A percentile compares a stretch with the other conserved stretches of the same genome.
Evolutionary conservation across 2,329 filamentous ascomycete species (phyloP).

Genomic region (Xylaria sp.): DNA sequence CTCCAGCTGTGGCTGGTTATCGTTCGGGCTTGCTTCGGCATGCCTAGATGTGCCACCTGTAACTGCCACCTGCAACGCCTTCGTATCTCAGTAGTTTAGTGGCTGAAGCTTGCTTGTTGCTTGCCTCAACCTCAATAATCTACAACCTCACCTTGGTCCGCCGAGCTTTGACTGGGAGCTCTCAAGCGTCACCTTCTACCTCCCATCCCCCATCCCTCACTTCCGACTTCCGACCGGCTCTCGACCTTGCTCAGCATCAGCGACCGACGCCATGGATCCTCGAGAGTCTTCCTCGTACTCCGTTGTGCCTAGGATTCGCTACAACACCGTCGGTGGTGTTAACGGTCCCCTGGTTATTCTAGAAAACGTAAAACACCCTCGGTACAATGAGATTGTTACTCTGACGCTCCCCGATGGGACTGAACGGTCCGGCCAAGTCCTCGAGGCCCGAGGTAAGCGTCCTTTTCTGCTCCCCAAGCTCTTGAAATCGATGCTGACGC

Average conservation of each 20-base stretch:
- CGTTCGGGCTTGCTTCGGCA: conserved; percentile 21
- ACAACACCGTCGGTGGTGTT: conserved; percentile 98
- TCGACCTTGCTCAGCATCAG: conserved; percentile 16
- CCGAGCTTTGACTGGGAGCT: conserved; percentile 24
- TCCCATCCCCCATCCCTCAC: conserved; percentile 13
- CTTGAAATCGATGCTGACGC: conserved; percentile 36
- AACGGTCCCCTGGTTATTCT: conserved; percentile 98
- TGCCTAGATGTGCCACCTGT: conserved; percentile 1
- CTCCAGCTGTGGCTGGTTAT: conserved; percentile 32
- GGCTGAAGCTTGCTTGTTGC: conserved; percentile 37
- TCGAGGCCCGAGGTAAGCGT: conserved; percentile 89
- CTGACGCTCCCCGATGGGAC: conserved; percentile 96
- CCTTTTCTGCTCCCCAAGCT: conserved; percentile 2
- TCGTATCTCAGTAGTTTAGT: conserved; percentile 12
- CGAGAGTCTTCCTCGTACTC: conserved; percentile 70
- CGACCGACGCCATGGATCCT: conserved; percentile 56
- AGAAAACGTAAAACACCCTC: conserved; percentile 98
- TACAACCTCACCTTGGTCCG: conserved; percentile 20
- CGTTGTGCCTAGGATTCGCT: conserved; percentile 74
- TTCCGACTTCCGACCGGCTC: conserved; percentile 11
- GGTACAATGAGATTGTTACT: conserved; percentile 97
- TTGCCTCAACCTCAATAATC: conserved; percentile 24
- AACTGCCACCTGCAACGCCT: conserved; percentile 16
- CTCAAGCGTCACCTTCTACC: conserved; percentile 20
- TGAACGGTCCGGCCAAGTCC: conserved; percentile 90